Conservation (phyloP, 1,139 yeast species). For the Debaryomyces psychrophilus region DNA sequence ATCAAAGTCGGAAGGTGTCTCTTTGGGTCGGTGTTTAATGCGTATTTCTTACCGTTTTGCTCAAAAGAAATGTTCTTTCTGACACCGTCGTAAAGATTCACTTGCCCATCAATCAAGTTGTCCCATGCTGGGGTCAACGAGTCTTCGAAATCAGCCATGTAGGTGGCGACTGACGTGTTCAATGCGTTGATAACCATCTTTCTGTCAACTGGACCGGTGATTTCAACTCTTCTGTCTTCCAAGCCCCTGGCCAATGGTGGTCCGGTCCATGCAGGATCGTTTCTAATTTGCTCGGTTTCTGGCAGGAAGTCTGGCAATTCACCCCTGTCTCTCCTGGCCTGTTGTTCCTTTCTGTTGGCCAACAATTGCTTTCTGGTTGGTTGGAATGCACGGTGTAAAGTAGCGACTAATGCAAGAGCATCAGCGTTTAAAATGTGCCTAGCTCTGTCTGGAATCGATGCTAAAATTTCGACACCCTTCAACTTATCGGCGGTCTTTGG, state of each 20-base stretch:
- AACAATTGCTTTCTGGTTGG: constrained; percentile 61
- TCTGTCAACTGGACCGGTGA: constrained; percentile 89
- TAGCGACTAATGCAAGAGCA: constrained; percentile 72
- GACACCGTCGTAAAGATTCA: constrained; percentile 85
- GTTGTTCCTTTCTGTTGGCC: constrained; percentile 61
- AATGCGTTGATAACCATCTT: constrained; percentile 94
- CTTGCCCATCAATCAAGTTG: constrained; percentile 86
- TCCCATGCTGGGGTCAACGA: constrained; percentile 95
- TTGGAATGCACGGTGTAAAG: constrained; percentile 73
- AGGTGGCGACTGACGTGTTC: constrained; percentile 85
- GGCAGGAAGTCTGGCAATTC: constrained; percentile 73
- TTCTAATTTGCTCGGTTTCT: constrained; percentile 69
- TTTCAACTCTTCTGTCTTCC: constrained; percentile 77
- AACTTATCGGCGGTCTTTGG: constrained; percentile 55
- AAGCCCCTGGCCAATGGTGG: constrained; percentile 77
- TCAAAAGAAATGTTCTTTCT: constrained; percentile 63
- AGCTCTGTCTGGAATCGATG: constrained; percentile 61
- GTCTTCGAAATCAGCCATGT: constrained; percentile 96
- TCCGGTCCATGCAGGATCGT: constrained; percentile 78
- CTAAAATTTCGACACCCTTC: constrained; percentile 67
- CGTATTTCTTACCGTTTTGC: constrained; percentile 63
- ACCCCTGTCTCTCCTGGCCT: constrained; percentile 66
- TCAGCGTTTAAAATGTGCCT: constrained; percentile 67
- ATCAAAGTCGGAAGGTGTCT: constrained; percentile 73
- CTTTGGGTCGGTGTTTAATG: constrained; percentile 55